Base-by-base conservation (phyloP, 305 asterid genomes). In the Fraxinus sp. region DNA sequence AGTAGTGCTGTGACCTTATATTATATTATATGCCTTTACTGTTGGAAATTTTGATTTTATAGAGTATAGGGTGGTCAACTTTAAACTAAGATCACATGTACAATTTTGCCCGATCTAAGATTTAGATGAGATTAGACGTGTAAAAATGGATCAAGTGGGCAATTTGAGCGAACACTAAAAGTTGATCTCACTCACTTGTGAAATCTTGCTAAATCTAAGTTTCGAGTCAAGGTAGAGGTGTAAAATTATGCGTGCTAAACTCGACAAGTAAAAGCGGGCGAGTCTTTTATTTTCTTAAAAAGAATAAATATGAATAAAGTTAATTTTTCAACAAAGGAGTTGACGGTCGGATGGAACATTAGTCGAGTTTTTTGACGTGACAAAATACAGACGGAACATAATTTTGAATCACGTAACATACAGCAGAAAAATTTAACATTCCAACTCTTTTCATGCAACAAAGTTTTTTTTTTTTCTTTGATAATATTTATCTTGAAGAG, bases 401-500 rank as follows among this genome's bases (percentile, higher is more conserved):
- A 68, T 4, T 5, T 68, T 28, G n/a, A 68, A 68, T 26, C 8
- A 66, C n/a, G 13, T 3, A 66, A 14, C 73, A 30, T 24, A 26
- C 33, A 66, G 14, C n/a, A 3, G 30, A 36, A 28, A 68, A 68
- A 24, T 11, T 28, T 10, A 24, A 66, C 33, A 10, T 66, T 22
- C 72, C 33, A 22, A 62, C 33, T 62, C 72, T 22, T 24, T 62
- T 24, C n/a, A 4, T 2, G 32, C 32, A 62, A 62, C 32, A 59
- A 6, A 52, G 9, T 5, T 52, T 13, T n/a, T 13, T 16, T 16
- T 55, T 0, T 16, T 5, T 55, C 24, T 57, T 16, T n/a, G 11
- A 18, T 30, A 41, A 24, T 39, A 52, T 77, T 26, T 55, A 89
- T 28, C 87, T 81, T 64, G 88, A 30, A 71, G 90, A 62, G 36